Evolutionary conservation across 345 rosid genomes (phyloP).

Genomic region (Pistacia vera): DNA sequence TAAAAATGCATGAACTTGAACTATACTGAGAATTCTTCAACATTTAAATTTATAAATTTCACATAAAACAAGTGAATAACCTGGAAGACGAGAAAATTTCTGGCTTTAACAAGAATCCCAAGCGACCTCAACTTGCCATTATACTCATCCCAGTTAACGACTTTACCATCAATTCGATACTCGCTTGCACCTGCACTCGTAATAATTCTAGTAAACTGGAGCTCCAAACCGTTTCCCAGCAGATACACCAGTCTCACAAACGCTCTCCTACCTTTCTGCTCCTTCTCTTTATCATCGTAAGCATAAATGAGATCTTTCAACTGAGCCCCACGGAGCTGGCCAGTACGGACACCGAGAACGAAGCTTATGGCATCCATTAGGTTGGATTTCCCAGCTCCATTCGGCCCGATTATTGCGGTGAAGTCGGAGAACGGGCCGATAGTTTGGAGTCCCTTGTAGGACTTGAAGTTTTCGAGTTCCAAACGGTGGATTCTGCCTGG

Average conservation of each 20-base stretch:
- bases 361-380: conserved; percentile 99
- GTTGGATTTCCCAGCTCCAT: conserved; percentile 97
- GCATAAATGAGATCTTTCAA: conserved; percentile 95
- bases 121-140: conserved; percentile 70
- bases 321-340: conserved; percentile 95
- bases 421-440: conserved; percentile 97
- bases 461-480: conserved; percentile 97
- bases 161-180: conserved; percentile 74
- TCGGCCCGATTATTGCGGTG: conserved; percentile 98
- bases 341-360: conserved; percentile 95
- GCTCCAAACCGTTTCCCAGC: conserved; percentile 71
- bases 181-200: conserved; percentile 82
- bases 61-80: conserved; percentile 32
- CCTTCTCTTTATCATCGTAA: conserved; percentile 88
- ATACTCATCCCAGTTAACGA: conserved; percentile 90
- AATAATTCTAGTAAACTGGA: conserved; percentile 74
- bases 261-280: conserved; percentile 85
- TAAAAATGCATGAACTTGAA: background rate
- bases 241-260: conserved; percentile 78
- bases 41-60: background rate
- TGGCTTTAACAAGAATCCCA: conserved; percentile 95
- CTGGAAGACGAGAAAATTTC: conserved; percentile 97
- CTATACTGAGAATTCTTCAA: background rate
- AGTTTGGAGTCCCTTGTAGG: conserved; percentile 81
- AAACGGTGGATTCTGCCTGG: conserved; percentile 78